These are phyloP conservation scores for Globisporangium iwayamae DNA, from an alignment of 352 stramenopile species.

Conservation along the genomic window DNA sequence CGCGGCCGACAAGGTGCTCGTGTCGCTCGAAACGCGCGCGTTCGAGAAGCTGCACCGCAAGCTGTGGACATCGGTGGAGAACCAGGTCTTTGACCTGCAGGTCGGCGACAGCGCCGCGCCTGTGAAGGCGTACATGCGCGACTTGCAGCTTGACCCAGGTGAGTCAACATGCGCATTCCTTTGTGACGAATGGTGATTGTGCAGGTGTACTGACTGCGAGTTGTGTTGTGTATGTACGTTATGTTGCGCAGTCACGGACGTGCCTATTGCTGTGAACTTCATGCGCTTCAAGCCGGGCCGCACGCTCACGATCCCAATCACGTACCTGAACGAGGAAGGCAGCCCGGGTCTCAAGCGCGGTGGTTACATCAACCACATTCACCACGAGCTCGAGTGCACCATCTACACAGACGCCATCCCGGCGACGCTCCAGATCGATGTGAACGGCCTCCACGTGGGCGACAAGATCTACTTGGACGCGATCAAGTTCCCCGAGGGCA, in stretches of 20 bases:
- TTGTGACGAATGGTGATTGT: conserved; percentile 1
- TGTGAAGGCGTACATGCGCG: conserved; percentile 84
- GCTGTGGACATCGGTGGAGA: conserved; percentile 83
- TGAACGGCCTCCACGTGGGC: conserved; percentile 85
- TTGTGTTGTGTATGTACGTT: neutral
- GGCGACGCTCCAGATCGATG: conserved; percentile 72
- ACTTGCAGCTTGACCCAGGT: conserved; percentile 81
- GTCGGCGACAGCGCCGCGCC: conserved; percentile 47
- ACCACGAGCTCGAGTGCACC: conserved; percentile 80
- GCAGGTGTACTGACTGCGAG: neutral
- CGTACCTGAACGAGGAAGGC: conserved; percentile 92
- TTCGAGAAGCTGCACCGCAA: conserved; percentile 87
- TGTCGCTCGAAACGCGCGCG: conserved; percentile 61
- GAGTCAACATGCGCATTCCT: conserved; percentile 6
- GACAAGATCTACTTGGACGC: conserved; percentile 78
- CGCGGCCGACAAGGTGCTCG: conserved; percentile 65
- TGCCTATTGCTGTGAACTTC: conserved; percentile 88
- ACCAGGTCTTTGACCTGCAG: conserved; percentile 85
- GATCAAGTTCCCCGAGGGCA: conserved; percentile 72
- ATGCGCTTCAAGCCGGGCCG: conserved; percentile 89
- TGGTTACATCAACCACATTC: conserved; percentile 92
- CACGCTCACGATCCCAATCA: conserved; percentile 90
- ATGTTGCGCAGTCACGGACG: conserved; percentile 54
- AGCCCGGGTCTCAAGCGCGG: conserved; percentile 93
- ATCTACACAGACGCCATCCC: conserved; percentile 78